These are phyloP conservation scores for Brassica nigra DNA, from an alignment of 345 rosid species.

Conservation along the genomic window DNA sequence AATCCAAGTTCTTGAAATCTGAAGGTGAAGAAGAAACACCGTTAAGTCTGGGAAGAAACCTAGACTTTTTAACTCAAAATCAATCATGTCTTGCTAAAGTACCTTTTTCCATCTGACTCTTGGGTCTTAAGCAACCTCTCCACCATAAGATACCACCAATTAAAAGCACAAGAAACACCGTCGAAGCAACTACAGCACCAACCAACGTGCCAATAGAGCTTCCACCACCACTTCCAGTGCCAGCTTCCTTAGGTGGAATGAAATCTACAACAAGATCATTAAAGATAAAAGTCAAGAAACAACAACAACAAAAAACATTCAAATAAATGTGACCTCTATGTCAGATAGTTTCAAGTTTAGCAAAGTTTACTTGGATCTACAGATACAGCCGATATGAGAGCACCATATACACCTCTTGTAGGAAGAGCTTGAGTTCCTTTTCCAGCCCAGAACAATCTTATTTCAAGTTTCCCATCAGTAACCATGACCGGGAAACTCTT, in stretches of 20 bases:
- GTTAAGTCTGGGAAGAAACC: slow-evolving; percentile 9
- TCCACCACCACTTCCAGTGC: slow-evolving; percentile 23
- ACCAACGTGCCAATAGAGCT: slow-evolving; percentile 33
- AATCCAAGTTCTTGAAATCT: slow-evolving; percentile 48
- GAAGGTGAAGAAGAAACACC: slow-evolving; percentile 18
- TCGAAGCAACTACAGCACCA: slow-evolving; percentile 42
- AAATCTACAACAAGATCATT: slow-evolving; percentile 36
- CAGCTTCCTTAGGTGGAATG: slow-evolving; percentile 32
- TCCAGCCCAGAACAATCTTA: slow-evolving; percentile 66
- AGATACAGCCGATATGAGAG: slow-evolving; percentile 64
- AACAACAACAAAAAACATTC: not conserved
- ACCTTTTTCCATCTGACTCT: slow-evolving; percentile 47
- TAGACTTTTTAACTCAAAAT: not conserved
- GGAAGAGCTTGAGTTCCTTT: slow-evolving; percentile 61
- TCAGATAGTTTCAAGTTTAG: slow-evolving; percentile 4
- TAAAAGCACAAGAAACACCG: slow-evolving; percentile 38
- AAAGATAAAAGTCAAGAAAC: slow-evolving; percentile 1
- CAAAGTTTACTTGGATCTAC: slow-evolving; percentile 43
- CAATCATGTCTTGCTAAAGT: not conserved
- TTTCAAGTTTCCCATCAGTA: slow-evolving; percentile 48
- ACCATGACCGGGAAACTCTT: slow-evolving; percentile 33
- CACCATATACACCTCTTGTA: slow-evolving; percentile 50
- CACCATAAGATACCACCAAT: slow-evolving; percentile 53
- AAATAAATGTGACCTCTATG: not conserved
- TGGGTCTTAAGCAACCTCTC: slow-evolving; percentile 47